These are phyloP conservation scores for Eucalyptus regnans DNA, from an alignment of 345 rosid genomes.

Conservation along the genomic window DNA sequence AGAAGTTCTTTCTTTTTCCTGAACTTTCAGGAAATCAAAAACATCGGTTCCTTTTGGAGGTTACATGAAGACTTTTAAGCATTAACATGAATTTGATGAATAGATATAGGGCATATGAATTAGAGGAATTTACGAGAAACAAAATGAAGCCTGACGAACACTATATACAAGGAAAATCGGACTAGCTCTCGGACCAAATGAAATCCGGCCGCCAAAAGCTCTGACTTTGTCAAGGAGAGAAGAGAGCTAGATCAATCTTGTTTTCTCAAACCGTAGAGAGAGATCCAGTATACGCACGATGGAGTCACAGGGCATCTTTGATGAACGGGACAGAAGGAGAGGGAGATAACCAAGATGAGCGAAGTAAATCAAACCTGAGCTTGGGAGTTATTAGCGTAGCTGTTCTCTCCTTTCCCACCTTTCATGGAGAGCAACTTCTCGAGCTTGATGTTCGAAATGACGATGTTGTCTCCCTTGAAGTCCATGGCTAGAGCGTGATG, in stretches of 20 bases:
- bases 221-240: not conserved
- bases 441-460: conserved; percentile 53
- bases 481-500: conserved; percentile 21
- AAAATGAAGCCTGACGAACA: not conserved
- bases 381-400: conserved; percentile 94
- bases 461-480: conserved; percentile 41
- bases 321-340: not conserved
- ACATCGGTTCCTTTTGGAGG: not conserved
- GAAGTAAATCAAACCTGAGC: conserved; percentile 53
- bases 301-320: not conserved
- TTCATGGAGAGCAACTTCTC: conserved; percentile 91
- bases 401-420: conserved; percentile 84
- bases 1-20: not conserved
- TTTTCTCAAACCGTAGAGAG: not conserved
- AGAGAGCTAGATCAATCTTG: not conserved
- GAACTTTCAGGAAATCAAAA: not conserved
- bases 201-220: not conserved
- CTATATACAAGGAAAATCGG: not conserved
- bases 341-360: not conserved
- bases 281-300: not conserved
- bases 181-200: not conserved
- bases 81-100: not conserved
- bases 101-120: not conserved
- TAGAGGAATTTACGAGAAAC: not conserved
- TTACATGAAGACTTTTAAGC: not conserved